These are phyloP conservation scores for Apiotrichum sp. DNA, from an alignment of 1,284 basidiomycete species.

Conservation along the genomic window DNA sequence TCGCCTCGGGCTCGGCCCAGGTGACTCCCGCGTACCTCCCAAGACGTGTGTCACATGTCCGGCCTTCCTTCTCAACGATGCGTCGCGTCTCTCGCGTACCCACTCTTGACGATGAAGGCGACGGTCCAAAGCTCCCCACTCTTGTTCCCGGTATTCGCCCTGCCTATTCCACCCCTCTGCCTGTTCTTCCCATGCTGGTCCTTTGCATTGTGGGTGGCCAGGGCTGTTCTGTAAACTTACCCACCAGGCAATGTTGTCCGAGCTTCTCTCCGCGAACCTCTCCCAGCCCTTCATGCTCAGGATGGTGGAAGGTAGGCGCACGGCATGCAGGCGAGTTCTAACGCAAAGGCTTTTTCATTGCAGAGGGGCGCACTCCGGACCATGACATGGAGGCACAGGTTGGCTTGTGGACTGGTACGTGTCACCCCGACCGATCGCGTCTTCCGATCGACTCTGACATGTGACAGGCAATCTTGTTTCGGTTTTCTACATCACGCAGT, in stretches of 20 bases:
- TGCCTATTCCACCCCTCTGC: constrained; percentile 63
- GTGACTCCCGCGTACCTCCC: constrained; percentile 1
- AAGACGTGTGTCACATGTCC: constrained; percentile 3
- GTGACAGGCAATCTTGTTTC: constrained; percentile 46
- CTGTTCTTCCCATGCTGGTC: constrained; percentile 80
- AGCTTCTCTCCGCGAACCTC: constrained; percentile 85
- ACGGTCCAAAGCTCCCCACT: constrained; percentile 36
- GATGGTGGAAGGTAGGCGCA: constrained; percentile 74
- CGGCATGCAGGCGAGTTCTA: neutral
- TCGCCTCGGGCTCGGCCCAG: neutral
- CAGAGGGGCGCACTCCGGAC: constrained; percentile 26
- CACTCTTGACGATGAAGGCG: constrained; percentile 22
- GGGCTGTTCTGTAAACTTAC: neutral
- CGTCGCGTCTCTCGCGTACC: constrained; percentile 9
- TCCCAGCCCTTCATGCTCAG: constrained; percentile 81
- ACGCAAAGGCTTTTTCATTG: constrained; percentile 31
- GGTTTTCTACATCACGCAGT: constrained; percentile 55
- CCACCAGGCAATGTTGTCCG: constrained; percentile 76
- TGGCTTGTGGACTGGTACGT: constrained; percentile 44
- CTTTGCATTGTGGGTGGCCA: constrained; percentile 68
- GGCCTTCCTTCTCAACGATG: constrained; percentile 11
- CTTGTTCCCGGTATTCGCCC: constrained; percentile 46
- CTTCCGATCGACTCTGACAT: neutral
- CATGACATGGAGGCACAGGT: constrained; percentile 44
- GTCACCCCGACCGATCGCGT: neutral